Evolutionary conservation across 106 monocot genomes (phyloP).

Genomic region (Allium sativum): DNA sequence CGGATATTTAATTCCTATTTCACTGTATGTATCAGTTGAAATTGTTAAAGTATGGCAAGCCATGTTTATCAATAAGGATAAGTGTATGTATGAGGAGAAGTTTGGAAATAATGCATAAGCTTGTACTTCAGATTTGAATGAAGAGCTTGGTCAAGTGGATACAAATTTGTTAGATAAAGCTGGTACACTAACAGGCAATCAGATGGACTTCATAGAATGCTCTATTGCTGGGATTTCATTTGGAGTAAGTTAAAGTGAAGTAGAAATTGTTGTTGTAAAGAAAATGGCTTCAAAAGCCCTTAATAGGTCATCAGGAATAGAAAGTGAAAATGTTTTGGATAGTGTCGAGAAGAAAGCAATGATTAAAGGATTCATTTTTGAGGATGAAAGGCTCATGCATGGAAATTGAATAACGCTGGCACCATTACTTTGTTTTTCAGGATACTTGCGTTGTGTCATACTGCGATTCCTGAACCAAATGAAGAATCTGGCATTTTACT

Average conservation of each 20-base stretch:
- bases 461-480: too few species aligned
- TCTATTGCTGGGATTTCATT: conserved; percentile 62
- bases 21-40: conserved; percentile 73
- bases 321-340: conserved; percentile 30
- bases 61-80: conserved; percentile 68
- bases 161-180: conserved; percentile 68
- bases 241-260: conserved; percentile 57
- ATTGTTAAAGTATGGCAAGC: conserved; percentile 66
- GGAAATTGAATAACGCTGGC: conserved; percentile 51
- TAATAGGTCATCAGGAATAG: conserved; percentile 23
- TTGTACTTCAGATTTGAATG: conserved; percentile 63
- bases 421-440: too few species aligned
- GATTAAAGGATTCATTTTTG: conserved; percentile 56
- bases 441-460: too few species aligned
- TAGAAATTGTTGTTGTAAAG: conserved; percentile 59
- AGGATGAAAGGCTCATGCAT: conserved; percentile 48
- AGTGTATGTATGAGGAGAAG: conserved; percentile 68
- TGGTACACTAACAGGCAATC: conserved; percentile 64
- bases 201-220: conserved; percentile 76
- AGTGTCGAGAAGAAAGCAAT: conserved; percentile 14
- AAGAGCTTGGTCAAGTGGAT: conserved; percentile 75
- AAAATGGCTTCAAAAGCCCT: conserved; percentile 44
- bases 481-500: conserved; percentile 28
- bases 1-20: conserved; percentile 70
- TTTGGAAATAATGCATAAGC: conserved; percentile 45